phyloP scores from a whole-genome alignment of 305 asterid genomes.

The Lippia alba region DNA sequence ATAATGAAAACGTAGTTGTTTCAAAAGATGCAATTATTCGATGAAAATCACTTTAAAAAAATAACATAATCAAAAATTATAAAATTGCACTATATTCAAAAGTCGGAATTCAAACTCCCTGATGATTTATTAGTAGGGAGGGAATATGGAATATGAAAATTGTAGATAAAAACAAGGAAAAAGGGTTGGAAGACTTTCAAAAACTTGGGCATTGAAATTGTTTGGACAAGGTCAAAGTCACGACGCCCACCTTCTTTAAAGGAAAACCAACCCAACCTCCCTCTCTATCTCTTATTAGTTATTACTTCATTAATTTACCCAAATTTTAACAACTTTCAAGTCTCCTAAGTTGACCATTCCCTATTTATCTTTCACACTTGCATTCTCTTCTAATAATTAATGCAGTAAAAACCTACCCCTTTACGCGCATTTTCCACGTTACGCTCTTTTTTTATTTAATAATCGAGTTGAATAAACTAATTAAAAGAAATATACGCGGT shows the following conservation, averaged over 20 bases:
- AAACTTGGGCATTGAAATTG: conserved; percentile 29
- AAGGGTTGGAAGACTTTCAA: conserved; percentile 28
- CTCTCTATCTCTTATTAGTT: no score
- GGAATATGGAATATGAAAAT: not conserved
- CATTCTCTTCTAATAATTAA: no score
- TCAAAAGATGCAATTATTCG: no score
- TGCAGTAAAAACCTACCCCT: not conserved
- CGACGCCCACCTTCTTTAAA: conserved; percentile 62
- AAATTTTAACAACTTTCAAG: conserved; percentile 10
- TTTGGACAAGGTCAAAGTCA: conserved; percentile 67
- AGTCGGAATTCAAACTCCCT: no score
- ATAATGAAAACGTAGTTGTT: no score
- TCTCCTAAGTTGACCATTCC: conserved; percentile 37
- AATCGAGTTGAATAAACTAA: not conserved
- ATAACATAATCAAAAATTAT: no score
- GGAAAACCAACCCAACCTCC: conserved; percentile 36
- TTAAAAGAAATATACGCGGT: no score
- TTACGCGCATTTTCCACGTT: conserved; percentile 65
- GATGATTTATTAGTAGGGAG: no score
- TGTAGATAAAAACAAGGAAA: not conserved
- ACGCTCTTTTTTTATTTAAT: not conserved
- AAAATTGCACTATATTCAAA: no score
- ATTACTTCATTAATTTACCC: not conserved
- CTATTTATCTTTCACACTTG: not conserved
- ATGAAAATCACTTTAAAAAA: no score